Percentiles rank a stretch among this genome's conserved stretches.
phyloP scores from a whole-genome alignment of 768 basidiomycete genomes.

The Hygrocybe punicea region DNA sequence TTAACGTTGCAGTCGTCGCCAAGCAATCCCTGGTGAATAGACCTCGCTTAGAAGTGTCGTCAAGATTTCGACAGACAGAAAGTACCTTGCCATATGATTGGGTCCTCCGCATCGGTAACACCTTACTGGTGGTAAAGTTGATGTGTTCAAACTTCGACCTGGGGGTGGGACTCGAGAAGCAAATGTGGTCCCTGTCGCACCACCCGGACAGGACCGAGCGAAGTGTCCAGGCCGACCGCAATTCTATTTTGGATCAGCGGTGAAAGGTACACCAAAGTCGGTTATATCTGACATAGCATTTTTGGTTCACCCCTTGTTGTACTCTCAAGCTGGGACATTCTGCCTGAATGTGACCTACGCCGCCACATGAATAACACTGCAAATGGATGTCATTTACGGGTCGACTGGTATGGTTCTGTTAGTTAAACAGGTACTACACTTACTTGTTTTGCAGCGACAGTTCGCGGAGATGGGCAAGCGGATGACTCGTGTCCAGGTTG shows the following conservation, averaged over 20 bases:
- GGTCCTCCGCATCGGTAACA: constrained; percentile 88
- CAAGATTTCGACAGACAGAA: constrained; percentile 4
- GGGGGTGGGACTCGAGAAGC: constrained; percentile 69
- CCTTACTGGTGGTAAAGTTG: constrained; percentile 76
- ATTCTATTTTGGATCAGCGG: constrained; percentile 43
- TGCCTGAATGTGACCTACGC: constrained; percentile 86
- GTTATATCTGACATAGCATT: constrained; percentile 68
- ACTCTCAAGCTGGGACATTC: constrained; percentile 80
- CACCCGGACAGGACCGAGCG: constrained; percentile 68
- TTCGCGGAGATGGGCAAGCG: constrained; percentile 80
- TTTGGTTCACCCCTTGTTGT: constrained; percentile 61
- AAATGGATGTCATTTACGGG: neutral
- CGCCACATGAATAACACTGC: constrained; percentile 88
- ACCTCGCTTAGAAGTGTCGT: neutral
- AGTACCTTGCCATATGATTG: constrained; percentile 80
- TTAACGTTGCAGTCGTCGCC: constrained; percentile 59
- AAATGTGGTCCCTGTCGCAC: constrained; percentile 45
- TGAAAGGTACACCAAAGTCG: neutral
- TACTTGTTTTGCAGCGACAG: constrained; percentile 66
- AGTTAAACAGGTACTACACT: neutral
- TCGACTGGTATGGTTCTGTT: neutral
- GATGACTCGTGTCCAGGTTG: constrained; percentile 93
- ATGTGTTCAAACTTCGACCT: constrained; percentile 70
- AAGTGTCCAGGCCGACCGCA: constrained; percentile 83
- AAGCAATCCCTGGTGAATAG: constrained; percentile 65